These are phyloP conservation scores for Trichoderma simmonsii DNA, from an alignment of 2,329 filamentous ascomycete species.

Conservation along the genomic window DNA sequence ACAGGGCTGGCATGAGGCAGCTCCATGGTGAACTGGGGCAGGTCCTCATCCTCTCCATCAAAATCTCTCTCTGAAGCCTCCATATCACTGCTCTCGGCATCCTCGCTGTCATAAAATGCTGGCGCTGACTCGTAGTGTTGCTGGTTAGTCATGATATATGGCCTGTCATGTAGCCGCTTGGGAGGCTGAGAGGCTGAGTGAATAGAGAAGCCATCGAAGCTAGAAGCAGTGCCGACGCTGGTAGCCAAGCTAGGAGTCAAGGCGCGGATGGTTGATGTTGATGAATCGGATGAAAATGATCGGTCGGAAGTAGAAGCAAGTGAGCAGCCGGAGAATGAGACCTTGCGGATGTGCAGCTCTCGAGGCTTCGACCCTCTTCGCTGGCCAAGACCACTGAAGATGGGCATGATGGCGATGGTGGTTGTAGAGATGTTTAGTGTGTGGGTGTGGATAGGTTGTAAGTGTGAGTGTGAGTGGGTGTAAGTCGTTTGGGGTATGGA, in stretches of 20 bases:
- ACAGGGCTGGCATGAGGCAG: conserved; percentile 30
- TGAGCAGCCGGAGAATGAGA: conserved; percentile 41
- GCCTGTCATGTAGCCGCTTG: conserved; percentile 36
- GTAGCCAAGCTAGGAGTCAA: conserved; percentile 23
- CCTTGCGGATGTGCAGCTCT: conserved; percentile 41
- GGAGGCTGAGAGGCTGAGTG: conserved; percentile 38
- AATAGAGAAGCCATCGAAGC: conserved; percentile 34
- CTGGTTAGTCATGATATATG: conserved; percentile 29
- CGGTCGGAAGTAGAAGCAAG: conserved; percentile 33
- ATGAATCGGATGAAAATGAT: conserved; percentile 32
- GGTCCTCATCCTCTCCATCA: conserved; percentile 2
- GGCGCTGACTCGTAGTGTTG: conserved; percentile 24
- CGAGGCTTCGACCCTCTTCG: conserved; percentile 37
- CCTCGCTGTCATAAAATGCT: conserved; percentile 31
- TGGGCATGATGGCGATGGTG: conserved; percentile 32
- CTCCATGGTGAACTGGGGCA: conserved; percentile 27
- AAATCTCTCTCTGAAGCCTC: conserved; percentile 26
- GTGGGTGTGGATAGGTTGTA: neutral
- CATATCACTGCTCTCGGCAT: conserved; percentile 26
- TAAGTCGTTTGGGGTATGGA: conserved; percentile 11
- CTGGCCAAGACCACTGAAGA: conserved; percentile 36
- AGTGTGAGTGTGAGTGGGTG: neutral
- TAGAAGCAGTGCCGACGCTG: conserved; percentile 26
- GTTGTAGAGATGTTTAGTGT: conserved; percentile 8
- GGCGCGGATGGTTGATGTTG: conserved; percentile 29